Evolutionary conservation across 1,284 basidiomycete genomes (phyloP).

Genomic region (Cryptococcus hybrid): DNA sequence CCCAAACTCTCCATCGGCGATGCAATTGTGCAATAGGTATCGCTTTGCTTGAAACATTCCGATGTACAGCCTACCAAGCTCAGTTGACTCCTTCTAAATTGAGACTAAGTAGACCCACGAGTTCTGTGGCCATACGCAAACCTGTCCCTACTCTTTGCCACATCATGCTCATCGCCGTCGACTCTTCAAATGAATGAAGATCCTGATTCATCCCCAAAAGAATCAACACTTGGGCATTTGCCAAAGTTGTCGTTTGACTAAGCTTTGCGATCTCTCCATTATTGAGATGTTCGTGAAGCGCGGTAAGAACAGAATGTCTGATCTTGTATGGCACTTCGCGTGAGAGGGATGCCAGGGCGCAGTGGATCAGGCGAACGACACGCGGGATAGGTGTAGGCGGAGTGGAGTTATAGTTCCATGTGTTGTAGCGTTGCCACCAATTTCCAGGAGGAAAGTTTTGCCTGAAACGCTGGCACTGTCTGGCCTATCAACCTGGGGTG

Average conservation of each 20-base stretch:
- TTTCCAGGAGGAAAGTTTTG: constrained; percentile 1
- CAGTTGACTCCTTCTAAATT: not conserved
- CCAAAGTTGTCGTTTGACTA: not conserved
- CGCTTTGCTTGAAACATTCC: constrained; percentile 2
- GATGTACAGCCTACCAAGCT: constrained; percentile 2
- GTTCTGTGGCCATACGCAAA: constrained; percentile 4
- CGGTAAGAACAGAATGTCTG: constrained; percentile 1
- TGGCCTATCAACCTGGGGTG: too few species aligned
- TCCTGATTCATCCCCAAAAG: constrained; percentile 4
- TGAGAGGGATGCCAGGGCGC: constrained; percentile 5
- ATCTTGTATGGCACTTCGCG: constrained; percentile 1
- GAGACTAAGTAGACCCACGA: not conserved
- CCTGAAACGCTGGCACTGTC: not conserved
- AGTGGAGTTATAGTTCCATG: constrained; percentile 3
- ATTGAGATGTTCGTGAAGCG: constrained; percentile 6
- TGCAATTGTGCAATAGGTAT: constrained; percentile 7
- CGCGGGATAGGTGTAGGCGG: constrained; percentile 6
- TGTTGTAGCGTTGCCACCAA: constrained; percentile 1
- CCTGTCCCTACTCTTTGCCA: constrained; percentile 8
- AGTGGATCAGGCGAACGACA: constrained; percentile 8
- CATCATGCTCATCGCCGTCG: constrained; percentile 3
- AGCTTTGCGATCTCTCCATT: constrained; percentile 1
- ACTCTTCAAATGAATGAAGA: constrained; percentile 2
- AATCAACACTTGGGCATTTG: constrained; percentile 5
- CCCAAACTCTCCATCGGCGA: constrained; percentile 7